Evolutionary conservation across 176 grass and related monocot genomes (phyloP).

Genomic region (Hordeum vulgare): MorexV3_pseudomolecules_assembly NC_058520.1:190048538-190049037

Average conservation of each 20-base stretch:
- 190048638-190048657: not conserved
- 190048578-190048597: slow-evolving; percentile 96
- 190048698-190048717: not conserved
- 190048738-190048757: slow-evolving; percentile 25
- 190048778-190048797: slow-evolving; percentile 77
- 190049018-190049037: not conserved
- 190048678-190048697: not conserved
- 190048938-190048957: slow-evolving; percentile 92
- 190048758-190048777: slow-evolving; percentile 63
- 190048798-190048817: slow-evolving; percentile 56
- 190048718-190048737: slow-evolving; percentile 15
- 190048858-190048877: not conserved
- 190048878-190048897: not conserved
- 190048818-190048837: slow-evolving; percentile 29
- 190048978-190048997: slow-evolving; percentile 82
- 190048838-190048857: not conserved
- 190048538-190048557: slow-evolving; percentile 86
- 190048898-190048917: slow-evolving; percentile 52
- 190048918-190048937: slow-evolving; percentile 74
- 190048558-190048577: slow-evolving; percentile 76
- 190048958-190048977: slow-evolving; percentile 96
- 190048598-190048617: slow-evolving; percentile 84
- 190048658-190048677: not conserved
- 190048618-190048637: slow-evolving; percentile 61
- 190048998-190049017: slow-evolving; percentile 98